Percentiles rank a stretch among this genome's conserved stretches.
Evolutionary conservation across 352 stramenopile species (phyloP).

Genomic region (Globisporangium polare): DNA sequence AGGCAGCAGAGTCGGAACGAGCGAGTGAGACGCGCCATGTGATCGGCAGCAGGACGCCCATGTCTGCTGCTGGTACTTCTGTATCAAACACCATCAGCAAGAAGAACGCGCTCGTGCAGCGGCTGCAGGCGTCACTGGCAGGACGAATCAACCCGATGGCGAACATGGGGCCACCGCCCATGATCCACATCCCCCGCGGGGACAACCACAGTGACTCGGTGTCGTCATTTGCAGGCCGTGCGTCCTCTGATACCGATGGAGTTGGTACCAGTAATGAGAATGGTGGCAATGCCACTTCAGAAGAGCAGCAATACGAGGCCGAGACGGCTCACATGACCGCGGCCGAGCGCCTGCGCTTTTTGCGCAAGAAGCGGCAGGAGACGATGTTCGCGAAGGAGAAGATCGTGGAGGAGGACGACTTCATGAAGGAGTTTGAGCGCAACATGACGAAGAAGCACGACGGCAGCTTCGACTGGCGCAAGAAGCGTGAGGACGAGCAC

Average conservation of each 20-base stretch:
- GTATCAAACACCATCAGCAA: neutral
- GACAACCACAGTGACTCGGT: slow-evolving; percentile 1
- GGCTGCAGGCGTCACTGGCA: slow-evolving; percentile 56
- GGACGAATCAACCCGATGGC: slow-evolving; percentile 24
- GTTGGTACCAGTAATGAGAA: neutral
- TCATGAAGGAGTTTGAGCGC: slow-evolving; percentile 57
- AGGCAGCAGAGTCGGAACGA: neutral
- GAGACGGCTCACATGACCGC: slow-evolving; percentile 61
- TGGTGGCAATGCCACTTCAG: neutral
- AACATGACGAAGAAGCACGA: slow-evolving; percentile 74
- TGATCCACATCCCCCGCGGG: slow-evolving; percentile 25
- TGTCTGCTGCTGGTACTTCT: neutral
- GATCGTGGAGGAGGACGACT: slow-evolving; percentile 47
- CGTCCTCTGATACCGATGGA: neutral
- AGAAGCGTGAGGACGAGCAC: slow-evolving; percentile 11
- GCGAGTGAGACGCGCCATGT: neutral
- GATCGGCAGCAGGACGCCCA: neutral
- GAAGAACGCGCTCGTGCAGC: slow-evolving; percentile 39
- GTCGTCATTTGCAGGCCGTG: neutral
- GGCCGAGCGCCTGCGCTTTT: slow-evolving; percentile 54
- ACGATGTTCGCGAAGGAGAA: slow-evolving; percentile 47
- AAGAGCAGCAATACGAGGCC: slow-evolving; percentile 45
- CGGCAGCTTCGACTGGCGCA: slow-evolving; percentile 12
- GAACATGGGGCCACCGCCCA: slow-evolving; percentile 23
- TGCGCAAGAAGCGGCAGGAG: slow-evolving; percentile 59